Evolutionary conservation across 2,329 filamentous ascomycete genomes (phyloP), one percentile per base, ranked within the genome.

Genomic region (Blastomyces emzantsi): DNA sequence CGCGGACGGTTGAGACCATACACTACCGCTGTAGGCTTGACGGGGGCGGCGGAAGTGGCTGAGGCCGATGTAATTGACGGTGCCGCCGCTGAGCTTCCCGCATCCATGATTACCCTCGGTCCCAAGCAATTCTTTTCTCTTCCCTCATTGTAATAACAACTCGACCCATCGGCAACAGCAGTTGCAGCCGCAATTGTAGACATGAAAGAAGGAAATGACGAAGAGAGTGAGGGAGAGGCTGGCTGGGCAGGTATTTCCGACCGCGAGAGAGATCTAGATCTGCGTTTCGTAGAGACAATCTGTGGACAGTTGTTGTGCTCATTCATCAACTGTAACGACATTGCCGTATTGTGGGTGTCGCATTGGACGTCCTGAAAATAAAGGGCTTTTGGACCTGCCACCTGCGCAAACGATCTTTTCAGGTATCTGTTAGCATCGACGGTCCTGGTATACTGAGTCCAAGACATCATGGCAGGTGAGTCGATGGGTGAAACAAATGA

Each of bases 191-290:
- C 55, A 73, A 81, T 82, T 45, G 82, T 80, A 57, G 80, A 79
- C 77, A 79, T 81, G 69, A 81, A 82, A 55, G 81, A 81, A 62
- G 80, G 80, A 72, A 82, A 80, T 66, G 78, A 78, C 66, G 76
- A 74, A 68, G 74, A 71, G 57, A 75, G 69, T 67, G 74, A 74
- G 70, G 75, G 72, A 64, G 74, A 69, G 65, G 73, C 75, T 56
- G 75, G 74, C 71, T 76, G 75, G 66, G 76, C 72, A 66, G 76
- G 74, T 75, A 77, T 77, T 67, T 66, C 74, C 67, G 66, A 64
- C 62, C 41, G 54, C 60, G 67, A 65, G 62, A 66, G 64, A 25
- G 64, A 67, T 49, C 65, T 66, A 59, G 70, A 69, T 65, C 70
- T 68, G 65, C 72, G 72, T 67, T 74, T 72, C 67, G 69, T 72